Conservation (phyloP, 208 protist species). For the Crithidia expoeki region DNA sequence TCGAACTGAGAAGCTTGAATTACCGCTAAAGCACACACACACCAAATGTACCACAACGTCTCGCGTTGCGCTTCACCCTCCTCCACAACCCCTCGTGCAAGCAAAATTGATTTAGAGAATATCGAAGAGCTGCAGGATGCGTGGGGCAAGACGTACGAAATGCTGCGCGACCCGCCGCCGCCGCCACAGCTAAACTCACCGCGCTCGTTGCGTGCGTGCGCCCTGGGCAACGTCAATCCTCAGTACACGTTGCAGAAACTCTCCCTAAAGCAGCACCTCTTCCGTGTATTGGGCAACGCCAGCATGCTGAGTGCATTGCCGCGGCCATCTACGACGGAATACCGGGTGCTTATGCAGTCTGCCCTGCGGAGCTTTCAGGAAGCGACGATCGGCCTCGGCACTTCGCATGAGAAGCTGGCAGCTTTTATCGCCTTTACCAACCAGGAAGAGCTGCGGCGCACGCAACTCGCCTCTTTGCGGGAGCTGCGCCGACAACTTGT, state of each 20-base stretch:
- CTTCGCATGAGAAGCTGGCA: conserved; percentile 62
- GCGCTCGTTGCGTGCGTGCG: conserved; percentile 60
- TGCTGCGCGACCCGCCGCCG: conserved; percentile 32
- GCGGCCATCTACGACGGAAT: conserved; percentile 15
- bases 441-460: conserved; percentile 47
- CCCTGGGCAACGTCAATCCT: conserved; percentile 29
- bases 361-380: conserved; percentile 57
- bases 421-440: conserved; percentile 46
- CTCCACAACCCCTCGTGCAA: neutral
- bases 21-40: no score
- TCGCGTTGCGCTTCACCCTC: conserved; percentile 23
- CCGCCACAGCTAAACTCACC: conserved; percentile 64
- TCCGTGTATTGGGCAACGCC: conserved; percentile 36
- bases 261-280: conserved; percentile 62
- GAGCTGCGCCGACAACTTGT: conserved; percentile 44
- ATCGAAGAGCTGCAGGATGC: conserved; percentile 62
- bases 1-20: no score
- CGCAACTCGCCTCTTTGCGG: conserved; percentile 35
- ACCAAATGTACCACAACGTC: conserved; percentile 29
- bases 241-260: conserved; percentile 40
- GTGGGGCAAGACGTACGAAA: conserved; percentile 49
- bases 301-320: conserved; percentile 26
- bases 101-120: conserved; percentile 49
- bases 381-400: conserved; percentile 52
- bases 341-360: conserved; percentile 35